A percentile compares a stretch with the other conserved stretches of the same genome.
phyloP scores from a whole-genome alignment of 2,329 filamentous ascomycete genomes.

The Chaetomiaceae sp. region DNA sequence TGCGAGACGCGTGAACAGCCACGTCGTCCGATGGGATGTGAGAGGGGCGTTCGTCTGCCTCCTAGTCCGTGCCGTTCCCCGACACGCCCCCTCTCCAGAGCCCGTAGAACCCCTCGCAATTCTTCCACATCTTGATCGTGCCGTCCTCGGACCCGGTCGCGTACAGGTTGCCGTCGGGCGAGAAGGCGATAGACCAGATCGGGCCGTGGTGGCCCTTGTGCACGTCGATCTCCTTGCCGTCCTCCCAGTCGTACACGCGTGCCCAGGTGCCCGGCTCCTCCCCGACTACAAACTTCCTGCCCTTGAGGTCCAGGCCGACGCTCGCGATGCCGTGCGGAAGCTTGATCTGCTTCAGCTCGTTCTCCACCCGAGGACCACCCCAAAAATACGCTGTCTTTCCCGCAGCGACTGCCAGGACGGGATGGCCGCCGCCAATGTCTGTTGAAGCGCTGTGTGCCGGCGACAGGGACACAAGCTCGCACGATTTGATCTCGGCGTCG shows the following conservation, averaged over 20 bases:
- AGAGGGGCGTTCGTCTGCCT: constrained; percentile 18
- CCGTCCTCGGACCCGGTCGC: constrained; percentile 96
- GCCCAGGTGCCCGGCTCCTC: constrained; percentile 94
- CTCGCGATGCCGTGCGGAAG: constrained; percentile 84
- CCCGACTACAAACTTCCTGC: constrained; percentile 80
- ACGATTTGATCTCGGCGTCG: constrained; percentile 82
- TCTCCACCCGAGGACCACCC: constrained; percentile 64
- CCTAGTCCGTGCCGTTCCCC: constrained; percentile 34
- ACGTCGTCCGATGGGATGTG: constrained; percentile 15
- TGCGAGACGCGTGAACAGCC: constrained; percentile 4
- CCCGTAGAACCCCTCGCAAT: constrained; percentile 59
- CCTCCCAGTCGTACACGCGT: constrained; percentile 85
- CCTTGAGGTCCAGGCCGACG: constrained; percentile 77
- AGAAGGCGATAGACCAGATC: constrained; percentile 93
- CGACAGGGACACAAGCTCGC: constrained; percentile 73
- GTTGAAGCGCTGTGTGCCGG: constrained; percentile 50
- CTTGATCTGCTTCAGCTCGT: constrained; percentile 69
- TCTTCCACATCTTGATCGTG: constrained; percentile 88
- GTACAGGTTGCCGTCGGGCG: constrained; percentile 91
- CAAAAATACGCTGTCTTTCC: constrained; percentile 93
- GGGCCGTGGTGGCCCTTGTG: constrained; percentile 97
- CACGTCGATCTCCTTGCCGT: constrained; percentile 76
- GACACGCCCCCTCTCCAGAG: constrained; percentile 51
- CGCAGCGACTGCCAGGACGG: constrained; percentile 82
- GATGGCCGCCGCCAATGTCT: constrained; percentile 60